These are phyloP conservation scores for Elongisporangium senticosum DNA, from an alignment of 352 stramenopile genomes.

Conservation along the genomic window DNA sequence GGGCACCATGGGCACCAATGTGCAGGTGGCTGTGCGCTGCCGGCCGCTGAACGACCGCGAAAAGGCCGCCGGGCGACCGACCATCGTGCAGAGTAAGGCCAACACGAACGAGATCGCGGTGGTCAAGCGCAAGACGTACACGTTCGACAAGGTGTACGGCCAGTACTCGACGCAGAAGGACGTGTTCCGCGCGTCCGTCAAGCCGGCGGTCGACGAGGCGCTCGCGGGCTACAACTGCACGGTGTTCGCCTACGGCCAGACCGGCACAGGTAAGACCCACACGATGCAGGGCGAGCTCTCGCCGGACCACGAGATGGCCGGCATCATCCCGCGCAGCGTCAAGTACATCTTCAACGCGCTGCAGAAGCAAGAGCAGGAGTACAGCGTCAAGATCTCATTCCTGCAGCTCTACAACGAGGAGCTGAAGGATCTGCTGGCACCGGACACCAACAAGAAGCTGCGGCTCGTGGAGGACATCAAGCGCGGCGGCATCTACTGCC, in stretches of 20 bases:
- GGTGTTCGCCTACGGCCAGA: slow-evolving; percentile 97
- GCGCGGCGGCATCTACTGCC: slow-evolving; percentile 80
- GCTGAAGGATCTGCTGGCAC: slow-evolving; percentile 89
- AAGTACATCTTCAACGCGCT: slow-evolving; percentile 94
- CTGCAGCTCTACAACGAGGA: slow-evolving; percentile 99
- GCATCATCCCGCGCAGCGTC: slow-evolving; percentile 94
- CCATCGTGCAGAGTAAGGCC: slow-evolving; percentile 84
- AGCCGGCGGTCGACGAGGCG: slow-evolving; percentile 94
- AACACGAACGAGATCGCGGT: slow-evolving; percentile 83
- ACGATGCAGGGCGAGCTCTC: slow-evolving; percentile 96
- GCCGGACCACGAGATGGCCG: slow-evolving; percentile 79
- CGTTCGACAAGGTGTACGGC: slow-evolving; percentile 91
- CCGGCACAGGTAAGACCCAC: slow-evolving; percentile 96
- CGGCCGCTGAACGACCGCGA: slow-evolving; percentile 87
- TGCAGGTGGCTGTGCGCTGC: slow-evolving; percentile 89
- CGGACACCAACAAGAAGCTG: slow-evolving; percentile 77
- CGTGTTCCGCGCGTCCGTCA: slow-evolving; percentile 91
- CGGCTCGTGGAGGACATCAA: slow-evolving; percentile 87
- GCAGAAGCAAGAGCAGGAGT: slow-evolving; percentile 86
- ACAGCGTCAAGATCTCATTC: slow-evolving; percentile 94
- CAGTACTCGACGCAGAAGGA: slow-evolving; percentile 97
- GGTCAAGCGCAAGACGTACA: slow-evolving; percentile 87
- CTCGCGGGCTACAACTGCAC: slow-evolving; percentile 95
- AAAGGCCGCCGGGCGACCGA: slow-evolving; percentile 61
- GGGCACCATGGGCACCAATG: slow-evolving; percentile 47